Conservation (phyloP, 148 eudicot genomes). For the Cornus florida region DNA sequence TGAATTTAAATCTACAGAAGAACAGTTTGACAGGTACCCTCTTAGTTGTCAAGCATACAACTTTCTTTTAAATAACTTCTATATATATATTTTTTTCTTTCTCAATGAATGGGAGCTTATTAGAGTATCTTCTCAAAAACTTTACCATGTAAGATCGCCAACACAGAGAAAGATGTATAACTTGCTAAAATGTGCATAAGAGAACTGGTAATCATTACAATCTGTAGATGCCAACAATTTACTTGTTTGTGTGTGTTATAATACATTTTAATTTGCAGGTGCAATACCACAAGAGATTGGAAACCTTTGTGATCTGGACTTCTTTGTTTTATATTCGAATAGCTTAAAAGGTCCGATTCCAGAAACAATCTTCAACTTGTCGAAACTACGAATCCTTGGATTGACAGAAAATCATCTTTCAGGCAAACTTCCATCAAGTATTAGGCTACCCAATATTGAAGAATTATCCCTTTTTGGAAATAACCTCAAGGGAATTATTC, state of each 20-base stretch:
- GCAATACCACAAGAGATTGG: not conserved
- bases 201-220: too few species aligned
- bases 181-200: too few species aligned
- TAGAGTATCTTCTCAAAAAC: too few species aligned
- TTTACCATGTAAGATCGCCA: too few species aligned
- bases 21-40: too few species aligned
- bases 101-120: too few species aligned
- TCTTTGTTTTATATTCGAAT: not conserved
- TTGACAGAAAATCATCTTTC: not conserved
- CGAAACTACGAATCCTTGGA: not conserved
- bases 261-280: not conserved
- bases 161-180: too few species aligned
- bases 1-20: too few species aligned
- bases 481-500: not conserved
- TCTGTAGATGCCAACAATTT: too few species aligned
- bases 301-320: not conserved
- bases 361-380: conserved; percentile 3
- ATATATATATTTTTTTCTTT: too few species aligned
- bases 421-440: conserved; percentile 3
- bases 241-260: not conserved
- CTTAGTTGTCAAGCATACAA: too few species aligned
- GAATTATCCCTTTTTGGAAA: not conserved
- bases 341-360: conserved; percentile 9
- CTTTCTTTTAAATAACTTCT: too few species aligned
- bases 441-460: not conserved